Percentiles rank a stretch among this genome's conserved stretches.
These are phyloP conservation scores for Yarrowia bubula DNA, from an alignment of 805 yeast genomes.

Conservation along the genomic window DNA sequence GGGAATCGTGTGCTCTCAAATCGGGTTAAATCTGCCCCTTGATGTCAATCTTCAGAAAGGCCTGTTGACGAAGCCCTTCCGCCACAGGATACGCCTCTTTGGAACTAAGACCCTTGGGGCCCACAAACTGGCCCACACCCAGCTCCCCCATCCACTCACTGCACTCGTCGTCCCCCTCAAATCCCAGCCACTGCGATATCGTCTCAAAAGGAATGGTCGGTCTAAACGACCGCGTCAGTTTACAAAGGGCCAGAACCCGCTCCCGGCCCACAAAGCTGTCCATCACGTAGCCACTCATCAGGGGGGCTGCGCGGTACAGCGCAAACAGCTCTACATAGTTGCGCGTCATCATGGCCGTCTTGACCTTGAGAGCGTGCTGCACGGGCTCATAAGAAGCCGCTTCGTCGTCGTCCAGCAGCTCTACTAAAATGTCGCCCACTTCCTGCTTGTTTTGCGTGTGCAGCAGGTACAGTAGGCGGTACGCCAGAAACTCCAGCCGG, in stretches of 20 bases:
- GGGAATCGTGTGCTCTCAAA: constrained; percentile 5
- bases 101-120: constrained; percentile 27
- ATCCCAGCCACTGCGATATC: constrained; percentile 37
- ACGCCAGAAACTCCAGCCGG: constrained; percentile 65
- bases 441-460: constrained; percentile 67
- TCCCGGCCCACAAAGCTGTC: constrained; percentile 57
- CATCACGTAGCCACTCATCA: constrained; percentile 48
- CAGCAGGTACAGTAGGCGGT: constrained; percentile 69
- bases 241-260: constrained; percentile 54
- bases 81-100: constrained; percentile 40
- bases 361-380: constrained; percentile 42
- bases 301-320: constrained; percentile 43
- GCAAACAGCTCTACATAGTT: constrained; percentile 57
- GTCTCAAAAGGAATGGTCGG: constrained; percentile 35
- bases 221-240: constrained; percentile 55
- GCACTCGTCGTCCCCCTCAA: constrained; percentile 44
- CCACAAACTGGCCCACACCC: constrained; percentile 41
- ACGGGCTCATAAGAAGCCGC: constrained; percentile 34
- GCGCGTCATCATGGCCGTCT: constrained; percentile 40
- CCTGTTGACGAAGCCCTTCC: constrained; percentile 41
- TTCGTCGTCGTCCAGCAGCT: constrained; percentile 26
- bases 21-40: constrained; percentile 65
- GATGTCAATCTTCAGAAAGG: constrained; percentile 68
- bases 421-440: constrained; percentile 46
- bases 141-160: constrained; percentile 45